These are phyloP conservation scores for Sutorius australiensis DNA, from an alignment of 768 basidiomycete genomes.

Conservation along the genomic window DNA sequence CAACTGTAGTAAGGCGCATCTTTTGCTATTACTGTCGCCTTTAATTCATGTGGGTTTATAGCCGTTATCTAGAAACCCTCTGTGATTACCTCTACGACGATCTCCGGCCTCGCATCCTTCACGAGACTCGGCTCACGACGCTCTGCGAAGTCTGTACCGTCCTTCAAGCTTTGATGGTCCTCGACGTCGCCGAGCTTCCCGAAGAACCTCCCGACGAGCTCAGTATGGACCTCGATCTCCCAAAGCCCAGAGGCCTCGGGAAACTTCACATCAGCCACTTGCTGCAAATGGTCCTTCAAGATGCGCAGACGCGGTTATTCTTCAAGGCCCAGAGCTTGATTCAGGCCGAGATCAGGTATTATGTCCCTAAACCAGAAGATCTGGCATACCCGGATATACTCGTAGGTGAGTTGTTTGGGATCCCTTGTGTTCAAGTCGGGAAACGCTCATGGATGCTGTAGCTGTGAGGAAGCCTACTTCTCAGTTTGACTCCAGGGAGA, in stretches of 20 bases:
- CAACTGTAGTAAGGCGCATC: conserved; percentile 55
- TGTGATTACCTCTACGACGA: conserved; percentile 96
- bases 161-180: conserved; percentile 92
- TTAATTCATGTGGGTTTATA: conserved; percentile 31
- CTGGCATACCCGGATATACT: conserved; percentile 85
- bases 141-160: conserved; percentile 97
- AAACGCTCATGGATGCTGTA: conserved; percentile 23
- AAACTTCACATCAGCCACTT: conserved; percentile 77
- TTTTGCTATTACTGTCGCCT: background rate
- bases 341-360: conserved; percentile 84
- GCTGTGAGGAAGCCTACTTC: conserved; percentile 44
- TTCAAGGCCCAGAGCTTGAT: conserved; percentile 95
- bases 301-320: conserved; percentile 92
- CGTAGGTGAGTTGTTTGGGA: conserved; percentile 44
- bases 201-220: conserved; percentile 33
- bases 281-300: conserved; percentile 87
- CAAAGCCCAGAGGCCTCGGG: conserved; percentile 41
- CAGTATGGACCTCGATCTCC: conserved; percentile 37
- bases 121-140: conserved; percentile 81
- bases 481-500: conserved; percentile 53
- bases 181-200: conserved; percentile 56
- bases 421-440: background rate
- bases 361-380: conserved; percentile 72
- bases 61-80: conserved; percentile 83
- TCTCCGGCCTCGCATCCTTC: conserved; percentile 90